Base-by-base conservation (phyloP, 345 rosid species). In the Eucalyptus regnans region DNA sequence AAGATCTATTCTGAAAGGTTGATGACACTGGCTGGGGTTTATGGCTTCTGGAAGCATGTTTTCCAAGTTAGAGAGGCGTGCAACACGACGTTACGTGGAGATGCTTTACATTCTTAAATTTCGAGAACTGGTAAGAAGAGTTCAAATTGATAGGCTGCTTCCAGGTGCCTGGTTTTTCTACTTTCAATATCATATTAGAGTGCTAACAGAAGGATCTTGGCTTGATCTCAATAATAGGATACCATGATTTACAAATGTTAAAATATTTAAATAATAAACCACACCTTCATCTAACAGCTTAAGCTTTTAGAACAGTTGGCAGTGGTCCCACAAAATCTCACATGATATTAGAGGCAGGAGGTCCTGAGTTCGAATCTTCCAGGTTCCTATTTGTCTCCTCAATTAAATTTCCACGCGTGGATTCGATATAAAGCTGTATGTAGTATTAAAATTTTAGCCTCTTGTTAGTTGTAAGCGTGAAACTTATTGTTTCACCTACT, bases 71-170 rank as follows among this genome's bases (percentile, higher is more conserved):
- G 99, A 98, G 84, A 95, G 99, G 92, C 95, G 93, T 12, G 99
- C 96, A 93, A 95, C 96, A 60, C 93, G 96, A 27, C 86, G 98
- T 91, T 98, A 97, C 90, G 98, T 96, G n/a, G 99, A 97, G 92
- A 98, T 98, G 99, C 96, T 98, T 94, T 97, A 97, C 93, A 95
- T 95, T 91, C 98, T 98, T 89, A 98, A 96, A 92, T 96, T 94
- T 90, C 99, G 98, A 25, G 95, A 94, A 88, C 90, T 97, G 96
- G 99, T 98, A 62, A 94, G 95, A 76, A 76, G 48, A 41, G 83
- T 37, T 37, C 83, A 76, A 76, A 37, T 41, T 6, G 83, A 76
- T 76, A 37, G 83, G 83, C 83, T 76, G 48, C 3, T 37, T 76
- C 83, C 48, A 76, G 48, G 83, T 33, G 14, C 27, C 27, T 41